Conservation (phyloP, 1,139 yeast genomes). For the Debaryomycetaceae sp. region DNA sequence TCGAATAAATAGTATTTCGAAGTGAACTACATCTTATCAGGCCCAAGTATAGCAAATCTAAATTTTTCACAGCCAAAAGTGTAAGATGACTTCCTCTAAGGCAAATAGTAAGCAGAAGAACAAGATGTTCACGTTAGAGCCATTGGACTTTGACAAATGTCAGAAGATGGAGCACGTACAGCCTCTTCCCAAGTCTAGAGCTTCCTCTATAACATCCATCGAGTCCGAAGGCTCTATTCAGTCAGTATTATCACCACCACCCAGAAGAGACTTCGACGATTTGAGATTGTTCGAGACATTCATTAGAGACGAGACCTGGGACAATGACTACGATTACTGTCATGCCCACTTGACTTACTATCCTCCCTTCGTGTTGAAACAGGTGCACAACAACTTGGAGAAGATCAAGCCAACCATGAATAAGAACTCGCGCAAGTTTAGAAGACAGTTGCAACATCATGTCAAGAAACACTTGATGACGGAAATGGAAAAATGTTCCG, state of each 20-base stretch:
- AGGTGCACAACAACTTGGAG: slow-evolving; percentile 66
- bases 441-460: slow-evolving; percentile 73
- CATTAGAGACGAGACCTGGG: slow-evolving; percentile 71
- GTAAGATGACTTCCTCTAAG: neutral
- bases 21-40: neutral
- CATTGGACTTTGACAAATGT: slow-evolving; percentile 37
- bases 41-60: neutral
- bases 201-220: slow-evolving; percentile 27
- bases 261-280: slow-evolving; percentile 56
- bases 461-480: slow-evolving; percentile 65
- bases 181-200: slow-evolving; percentile 37
- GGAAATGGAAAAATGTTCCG: slow-evolving; percentile 62
- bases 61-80: neutral
- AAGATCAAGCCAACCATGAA: slow-evolving; percentile 72
- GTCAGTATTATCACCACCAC: slow-evolving; percentile 37
- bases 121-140: slow-evolving; percentile 21
- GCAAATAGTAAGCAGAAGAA: slow-evolving; percentile 23
- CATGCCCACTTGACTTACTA: slow-evolving; percentile 65
- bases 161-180: slow-evolving; percentile 38
- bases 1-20: neutral
- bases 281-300: slow-evolving; percentile 59
- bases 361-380: slow-evolving; percentile 70
- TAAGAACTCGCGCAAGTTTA: slow-evolving; percentile 67
- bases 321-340: slow-evolving; percentile 65
- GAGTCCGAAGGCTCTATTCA: slow-evolving; percentile 35